Evolutionary conservation across 768 basidiomycete species (phyloP).

Genomic region (Kwoniella pini): DNA sequence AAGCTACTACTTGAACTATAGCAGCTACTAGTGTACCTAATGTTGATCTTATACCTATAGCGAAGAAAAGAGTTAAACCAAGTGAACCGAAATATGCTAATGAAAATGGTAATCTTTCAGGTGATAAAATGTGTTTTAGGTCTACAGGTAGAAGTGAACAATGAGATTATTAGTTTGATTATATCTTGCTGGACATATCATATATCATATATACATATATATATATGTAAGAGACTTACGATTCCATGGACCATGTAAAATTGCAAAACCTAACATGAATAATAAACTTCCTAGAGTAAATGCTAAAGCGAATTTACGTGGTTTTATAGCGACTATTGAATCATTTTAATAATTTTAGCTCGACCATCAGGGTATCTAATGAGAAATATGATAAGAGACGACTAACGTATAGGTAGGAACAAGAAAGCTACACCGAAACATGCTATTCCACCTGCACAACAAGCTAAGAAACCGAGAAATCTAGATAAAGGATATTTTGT

Average conservation of each 20-base stretch:
- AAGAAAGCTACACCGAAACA: slow-evolving; percentile 74
- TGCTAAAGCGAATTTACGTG: slow-evolving; percentile 85
- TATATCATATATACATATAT: no score
- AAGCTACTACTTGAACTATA: slow-evolving; percentile 78
- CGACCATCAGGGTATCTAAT: no score
- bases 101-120: slow-evolving; percentile 80
- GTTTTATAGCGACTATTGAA: slow-evolving; percentile 63
- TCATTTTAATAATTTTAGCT: no score
- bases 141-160: no score
- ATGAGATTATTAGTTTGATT: not conserved
- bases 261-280: slow-evolving; percentile 85
- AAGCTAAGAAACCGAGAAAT: slow-evolving; percentile 85
- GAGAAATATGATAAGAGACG: not conserved
- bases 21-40: slow-evolving; percentile 81
- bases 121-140: slow-evolving; percentile 74
- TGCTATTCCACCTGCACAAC: slow-evolving; percentile 82
- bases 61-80: slow-evolving; percentile 84
- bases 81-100: slow-evolving; percentile 81
- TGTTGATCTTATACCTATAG: slow-evolving; percentile 78
- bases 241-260: slow-evolving; percentile 73
- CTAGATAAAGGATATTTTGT: slow-evolving; percentile 56
- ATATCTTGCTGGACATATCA: no score
- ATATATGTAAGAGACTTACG: slow-evolving; percentile 56
- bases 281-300: slow-evolving; percentile 88
- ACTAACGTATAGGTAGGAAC: slow-evolving; percentile 57